Conservation (phyloP, 2,329 filamentous ascomycete genomes). For the Trichoderma sp. region DNA sequence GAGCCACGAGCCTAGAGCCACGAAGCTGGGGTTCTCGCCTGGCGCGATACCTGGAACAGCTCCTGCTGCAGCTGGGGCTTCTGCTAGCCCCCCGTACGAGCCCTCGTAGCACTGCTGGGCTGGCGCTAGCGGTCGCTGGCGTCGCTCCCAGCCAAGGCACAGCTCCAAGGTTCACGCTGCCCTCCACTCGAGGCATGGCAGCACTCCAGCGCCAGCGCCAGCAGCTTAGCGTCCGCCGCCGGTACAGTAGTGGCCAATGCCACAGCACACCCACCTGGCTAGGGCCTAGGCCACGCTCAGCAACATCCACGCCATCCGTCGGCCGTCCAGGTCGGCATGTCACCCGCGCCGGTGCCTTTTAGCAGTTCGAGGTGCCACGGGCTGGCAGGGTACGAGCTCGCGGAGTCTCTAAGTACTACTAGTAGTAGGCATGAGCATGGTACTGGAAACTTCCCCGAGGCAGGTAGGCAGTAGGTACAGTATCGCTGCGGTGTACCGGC, state of each 20-base stretch:
- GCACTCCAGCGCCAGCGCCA: slow-evolving; percentile 3
- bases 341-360: slow-evolving; percentile 9
- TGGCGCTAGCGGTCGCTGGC: background rate
- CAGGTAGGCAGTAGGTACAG: background rate
- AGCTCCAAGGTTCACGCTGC: background rate
- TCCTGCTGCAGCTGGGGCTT: slow-evolving; percentile 6
- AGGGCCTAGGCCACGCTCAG: slow-evolving; percentile 13
- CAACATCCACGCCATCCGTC: slow-evolving; percentile 16
- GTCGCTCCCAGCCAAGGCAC: slow-evolving; percentile 7
- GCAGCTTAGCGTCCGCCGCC: slow-evolving; percentile 13
- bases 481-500: background rate
- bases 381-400: slow-evolving; percentile 5
- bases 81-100: background rate
- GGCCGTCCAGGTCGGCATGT: slow-evolving; percentile 20
- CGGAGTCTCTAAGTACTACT: background rate
- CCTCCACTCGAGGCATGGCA: background rate
- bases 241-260: background rate
- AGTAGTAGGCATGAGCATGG: background rate
- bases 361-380: slow-evolving; percentile 11
- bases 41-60: slow-evolving; percentile 9
- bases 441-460: too few species aligned
- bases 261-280: slow-evolving; percentile 9
- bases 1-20: background rate
- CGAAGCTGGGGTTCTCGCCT: slow-evolving; percentile 12
- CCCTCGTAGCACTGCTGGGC: background rate